Percentiles rank a stretch among this genome's conserved stretches.
phyloP scores from a whole-genome alignment of 345 rosid genomes.

The Citrus sp. region DNA sequence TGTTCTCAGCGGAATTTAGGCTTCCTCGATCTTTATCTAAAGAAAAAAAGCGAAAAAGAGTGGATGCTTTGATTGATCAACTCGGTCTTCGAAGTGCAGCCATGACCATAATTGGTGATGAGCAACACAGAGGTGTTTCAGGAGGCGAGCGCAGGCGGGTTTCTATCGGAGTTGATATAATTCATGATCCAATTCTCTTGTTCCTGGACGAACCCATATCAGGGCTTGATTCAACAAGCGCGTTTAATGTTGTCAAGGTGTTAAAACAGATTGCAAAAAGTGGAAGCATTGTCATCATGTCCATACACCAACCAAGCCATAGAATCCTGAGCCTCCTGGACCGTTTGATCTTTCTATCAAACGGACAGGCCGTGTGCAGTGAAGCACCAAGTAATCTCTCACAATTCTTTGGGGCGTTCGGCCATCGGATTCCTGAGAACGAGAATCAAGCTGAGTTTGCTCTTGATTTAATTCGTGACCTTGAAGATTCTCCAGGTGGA shows the following conservation, averaged over 20 bases:
- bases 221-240: constrained; percentile 87
- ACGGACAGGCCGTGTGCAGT: constrained; percentile 66
- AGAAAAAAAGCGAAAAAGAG: constrained; percentile 65
- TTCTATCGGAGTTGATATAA: constrained; percentile 70
- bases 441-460: constrained; percentile 87
- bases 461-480: constrained; percentile 75
- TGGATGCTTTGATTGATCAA: constrained; percentile 83
- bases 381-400: constrained; percentile 64
- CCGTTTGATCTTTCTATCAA: constrained; percentile 71
- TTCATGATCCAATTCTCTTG: constrained; percentile 82
- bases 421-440: constrained; percentile 78
- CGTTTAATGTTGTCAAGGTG: constrained; percentile 89
- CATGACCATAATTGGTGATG: constrained; percentile 85
- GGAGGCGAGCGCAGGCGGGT: constrained; percentile 94
- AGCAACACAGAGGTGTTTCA: constrained; percentile 87
- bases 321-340: constrained; percentile 73
- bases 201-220: constrained; percentile 95
- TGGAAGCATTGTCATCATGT: constrained; percentile 90
- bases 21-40: constrained; percentile 82
- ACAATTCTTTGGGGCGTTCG: constrained; percentile 57
- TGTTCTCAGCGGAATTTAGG: constrained; percentile 93
- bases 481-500: constrained; percentile 71
- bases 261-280: constrained; percentile 78
- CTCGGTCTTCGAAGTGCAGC: constrained; percentile 78
- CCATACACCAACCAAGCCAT: constrained; percentile 91